Conservation (phyloP, 2,329 filamentous ascomycete species). For the Ploettnerulaceae sp. region DNA sequence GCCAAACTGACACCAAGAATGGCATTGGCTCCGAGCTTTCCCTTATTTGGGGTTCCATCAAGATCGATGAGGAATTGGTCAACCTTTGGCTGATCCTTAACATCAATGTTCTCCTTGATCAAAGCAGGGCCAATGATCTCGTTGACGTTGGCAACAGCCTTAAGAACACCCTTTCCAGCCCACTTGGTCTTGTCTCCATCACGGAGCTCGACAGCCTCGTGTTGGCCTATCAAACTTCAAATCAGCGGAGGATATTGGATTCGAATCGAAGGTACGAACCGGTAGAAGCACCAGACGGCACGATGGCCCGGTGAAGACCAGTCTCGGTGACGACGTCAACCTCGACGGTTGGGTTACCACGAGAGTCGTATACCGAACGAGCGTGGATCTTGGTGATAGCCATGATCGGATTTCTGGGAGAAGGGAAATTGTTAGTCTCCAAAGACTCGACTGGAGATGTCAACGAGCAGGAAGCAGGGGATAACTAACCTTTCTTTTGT, state of each 20-base stretch:
- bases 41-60: constrained; percentile 82
- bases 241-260: constrained; percentile 22
- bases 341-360: constrained; percentile 96
- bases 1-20: constrained; percentile 82
- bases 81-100: constrained; percentile 80
- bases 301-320: constrained; percentile 94
- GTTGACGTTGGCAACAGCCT: constrained; percentile 86
- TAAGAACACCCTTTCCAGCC: constrained; percentile 81
- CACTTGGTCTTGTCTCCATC: constrained; percentile 85
- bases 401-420: constrained; percentile 57
- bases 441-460: neutral
- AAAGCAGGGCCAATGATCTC: constrained; percentile 71
- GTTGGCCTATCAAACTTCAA: constrained; percentile 52
- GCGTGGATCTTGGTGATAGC: constrained; percentile 85
- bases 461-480: neutral
- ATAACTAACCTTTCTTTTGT: constrained; percentile 18
- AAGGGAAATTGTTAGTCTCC: constrained; percentile 18
- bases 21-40: constrained; percentile 81
- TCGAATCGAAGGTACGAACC: constrained; percentile 50
- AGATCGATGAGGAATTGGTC: constrained; percentile 83
- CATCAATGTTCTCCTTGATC: constrained; percentile 77
- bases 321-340: constrained; percentile 96
- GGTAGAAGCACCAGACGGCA: constrained; percentile 93
- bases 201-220: constrained; percentile 87
- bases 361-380: constrained; percentile 97